These are phyloP conservation scores for Neonectria sp. DNA, from an alignment of 2,329 filamentous ascomycete genomes.

Conservation along the genomic window DNA sequence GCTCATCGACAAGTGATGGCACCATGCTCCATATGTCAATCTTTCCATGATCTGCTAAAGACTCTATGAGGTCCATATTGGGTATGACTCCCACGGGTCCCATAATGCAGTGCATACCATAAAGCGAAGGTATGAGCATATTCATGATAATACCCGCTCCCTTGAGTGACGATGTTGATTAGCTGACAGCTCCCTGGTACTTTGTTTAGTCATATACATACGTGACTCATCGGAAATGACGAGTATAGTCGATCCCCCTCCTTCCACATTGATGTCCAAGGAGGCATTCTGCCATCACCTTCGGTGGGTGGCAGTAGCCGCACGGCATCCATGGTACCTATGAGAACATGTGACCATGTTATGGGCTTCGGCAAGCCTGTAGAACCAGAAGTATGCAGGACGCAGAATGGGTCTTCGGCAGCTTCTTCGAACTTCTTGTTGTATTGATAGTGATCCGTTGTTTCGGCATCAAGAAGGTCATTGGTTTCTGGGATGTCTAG, in stretches of 20 bases:
- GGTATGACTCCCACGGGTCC: conserved; percentile 54
- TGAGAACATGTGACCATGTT: conserved; percentile 47
- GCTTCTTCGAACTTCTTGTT: conserved; percentile 4
- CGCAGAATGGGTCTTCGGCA: neutral
- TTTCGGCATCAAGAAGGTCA: conserved; percentile 45
- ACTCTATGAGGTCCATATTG: conserved; percentile 53
- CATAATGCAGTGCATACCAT: conserved; percentile 53
- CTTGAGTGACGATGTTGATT: conserved; percentile 35
- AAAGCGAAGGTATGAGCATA: conserved; percentile 55
- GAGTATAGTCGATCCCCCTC: conserved; percentile 52
- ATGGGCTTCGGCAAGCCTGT: conserved; percentile 9
- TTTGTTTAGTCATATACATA: conserved; percentile 32
- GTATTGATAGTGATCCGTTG: conserved; percentile 35
- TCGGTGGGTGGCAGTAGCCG: conserved; percentile 51
- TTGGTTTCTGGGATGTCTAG: conserved; percentile 48
- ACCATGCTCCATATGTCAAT: conserved; percentile 58
- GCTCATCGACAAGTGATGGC: conserved; percentile 54
- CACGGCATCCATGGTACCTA: conserved; percentile 43
- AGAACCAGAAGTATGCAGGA: conserved; percentile 4
- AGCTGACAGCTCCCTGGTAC: neutral
- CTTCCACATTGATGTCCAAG: conserved; percentile 50
- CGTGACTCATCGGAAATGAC: conserved; percentile 55
- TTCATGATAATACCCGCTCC: conserved; percentile 60
- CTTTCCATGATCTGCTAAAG: conserved; percentile 50
- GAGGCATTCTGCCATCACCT: conserved; percentile 47